A percentile compares a stretch with the other conserved stretches of the same genome.
These are phyloP conservation scores for Evernia prunastri DNA, from an alignment of 495 filamentous ascomycete species.

Conservation along the genomic window DNA sequence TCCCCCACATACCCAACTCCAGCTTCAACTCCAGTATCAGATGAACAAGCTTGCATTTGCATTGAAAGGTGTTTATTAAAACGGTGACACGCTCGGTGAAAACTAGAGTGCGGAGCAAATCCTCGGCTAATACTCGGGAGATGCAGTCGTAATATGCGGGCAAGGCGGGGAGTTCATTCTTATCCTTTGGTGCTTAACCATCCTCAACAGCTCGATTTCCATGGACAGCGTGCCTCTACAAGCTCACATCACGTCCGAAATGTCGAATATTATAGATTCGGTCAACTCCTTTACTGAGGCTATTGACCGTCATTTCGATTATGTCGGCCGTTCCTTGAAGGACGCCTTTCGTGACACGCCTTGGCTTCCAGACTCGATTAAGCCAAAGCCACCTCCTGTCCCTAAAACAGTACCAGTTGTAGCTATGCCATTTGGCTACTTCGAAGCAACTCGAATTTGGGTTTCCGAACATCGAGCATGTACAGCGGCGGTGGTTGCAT, in stretches of 20 bases:
- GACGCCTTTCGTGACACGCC: constrained; percentile 54
- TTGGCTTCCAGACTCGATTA: constrained; percentile 64
- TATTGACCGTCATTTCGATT: constrained; percentile 70
- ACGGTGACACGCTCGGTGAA: no score
- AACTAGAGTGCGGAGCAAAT: not conserved
- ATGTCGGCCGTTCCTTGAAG: constrained; percentile 54
- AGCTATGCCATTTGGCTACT: constrained; percentile 34
- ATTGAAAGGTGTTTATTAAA: not conserved
- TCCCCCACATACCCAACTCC: not conserved
- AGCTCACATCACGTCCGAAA: constrained; percentile 40
- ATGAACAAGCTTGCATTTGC: not conserved
- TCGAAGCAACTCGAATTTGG: constrained; percentile 54
- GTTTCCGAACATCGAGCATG: constrained; percentile 60
- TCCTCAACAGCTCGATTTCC: not conserved
- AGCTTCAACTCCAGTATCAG: not conserved
- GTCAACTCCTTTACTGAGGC: constrained; percentile 66
- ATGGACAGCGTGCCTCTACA: constrained; percentile 12
- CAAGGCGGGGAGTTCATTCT: no score
- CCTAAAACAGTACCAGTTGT: constrained; percentile 33
- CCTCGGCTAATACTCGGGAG: not conserved
- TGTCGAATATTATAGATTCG: constrained; percentile 65
- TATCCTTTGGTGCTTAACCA: no score
- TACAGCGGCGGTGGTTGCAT: constrained; percentile 59
- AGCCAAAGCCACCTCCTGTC: constrained; percentile 48
- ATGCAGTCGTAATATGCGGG: no score